Evolutionary conservation across 257 asterid genomes (phyloP), one percentile per base, ranked within the genome.

Genomic region (Osmanthus fragrans): DNA sequence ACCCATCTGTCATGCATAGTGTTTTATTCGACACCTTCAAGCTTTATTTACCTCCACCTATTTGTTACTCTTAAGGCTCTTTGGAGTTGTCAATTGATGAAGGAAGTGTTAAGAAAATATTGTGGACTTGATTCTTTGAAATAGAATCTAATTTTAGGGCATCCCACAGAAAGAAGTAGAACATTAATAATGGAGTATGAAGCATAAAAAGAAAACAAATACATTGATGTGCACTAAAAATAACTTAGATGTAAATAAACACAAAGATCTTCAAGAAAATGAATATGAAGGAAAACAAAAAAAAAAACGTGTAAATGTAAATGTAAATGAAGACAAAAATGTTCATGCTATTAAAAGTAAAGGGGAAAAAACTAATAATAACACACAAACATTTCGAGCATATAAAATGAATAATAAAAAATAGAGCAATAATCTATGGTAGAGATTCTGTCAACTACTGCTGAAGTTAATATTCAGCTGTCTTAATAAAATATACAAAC

Each of bases 391-490:
- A 66, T 72, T 64, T 70, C 58, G 13, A 21, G 51, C 67, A 69
- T 47, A 77, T 19, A 39, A 56, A 9, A 34, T 29, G 63, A 51
- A 45, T 47, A 49, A 71, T 71, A 32, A 74, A 70, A 58, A 40
- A 58, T 60, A n/a, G 56, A 69, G 47, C 54, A 65, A 70, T 15
- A n/a, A 74, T 33, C 4, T 25, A 23, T 32, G 68, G 63, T 18
- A 27, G 54, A 60, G 8, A 45, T 5, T 45, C 30, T 11, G 78
- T 66, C 42, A 63, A 40, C 25, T n/a, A 36, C 63, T 37, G 79
- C 16, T 40, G 42, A 36, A 49, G 68, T 25, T 15, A 71, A 78
- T 71, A 40, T 71, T 16, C 37, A 82, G 13, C 72, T 65, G 63
- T 63, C 45, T 64, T 27, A 9, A 45, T 25, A 66, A 13, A 64